Percentiles rank a stretch among this genome's conserved stretches.
phyloP scores from a whole-genome alignment of 139 green algal species.

The Coelastrella sp. region DNA sequence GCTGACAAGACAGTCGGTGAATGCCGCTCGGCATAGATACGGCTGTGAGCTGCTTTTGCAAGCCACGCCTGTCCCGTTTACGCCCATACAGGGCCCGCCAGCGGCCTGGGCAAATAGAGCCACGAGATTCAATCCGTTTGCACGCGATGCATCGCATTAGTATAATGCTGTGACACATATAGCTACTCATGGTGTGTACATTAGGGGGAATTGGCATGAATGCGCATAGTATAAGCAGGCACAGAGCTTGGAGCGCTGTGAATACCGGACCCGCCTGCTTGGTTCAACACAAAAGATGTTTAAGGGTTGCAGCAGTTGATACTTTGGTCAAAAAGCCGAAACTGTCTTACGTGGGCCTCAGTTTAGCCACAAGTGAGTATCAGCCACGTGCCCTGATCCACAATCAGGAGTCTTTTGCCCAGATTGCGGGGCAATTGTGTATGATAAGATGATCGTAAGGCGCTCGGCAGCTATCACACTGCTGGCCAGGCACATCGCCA shows the following conservation, averaged over 20 bases:
- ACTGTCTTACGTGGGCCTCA: constrained; percentile 30
- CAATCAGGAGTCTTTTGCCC: neutral
- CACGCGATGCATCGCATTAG: neutral
- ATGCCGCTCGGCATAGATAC: neutral
- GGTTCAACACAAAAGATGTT: constrained; percentile 25
- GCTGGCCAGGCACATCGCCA: neutral
- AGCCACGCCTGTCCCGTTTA: neutral
- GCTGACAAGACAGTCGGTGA: neutral
- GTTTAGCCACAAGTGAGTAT: constrained; percentile 13
- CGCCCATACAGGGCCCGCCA: neutral
- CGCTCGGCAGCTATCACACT: neutral
- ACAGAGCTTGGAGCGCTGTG: neutral
- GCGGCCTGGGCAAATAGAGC: neutral
- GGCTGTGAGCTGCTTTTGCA: neutral
- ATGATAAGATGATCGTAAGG: neutral
- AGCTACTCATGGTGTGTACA: neutral
- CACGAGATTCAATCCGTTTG: neutral
- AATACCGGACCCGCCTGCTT: constrained; percentile 8
- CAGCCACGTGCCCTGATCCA: neutral
- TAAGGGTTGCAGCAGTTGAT: constrained; percentile 33
- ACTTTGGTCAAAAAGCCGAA: constrained; percentile 41
- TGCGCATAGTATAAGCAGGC: constrained; percentile 22
- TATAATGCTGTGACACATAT: neutral
- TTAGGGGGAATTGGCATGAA: constrained; percentile 1
- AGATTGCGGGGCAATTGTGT: neutral